Percentiles rank a stretch among this genome's conserved stretches.
Conservation (phyloP, 345 rosid species). For the Melaleuca quinquenervia region DNA sequence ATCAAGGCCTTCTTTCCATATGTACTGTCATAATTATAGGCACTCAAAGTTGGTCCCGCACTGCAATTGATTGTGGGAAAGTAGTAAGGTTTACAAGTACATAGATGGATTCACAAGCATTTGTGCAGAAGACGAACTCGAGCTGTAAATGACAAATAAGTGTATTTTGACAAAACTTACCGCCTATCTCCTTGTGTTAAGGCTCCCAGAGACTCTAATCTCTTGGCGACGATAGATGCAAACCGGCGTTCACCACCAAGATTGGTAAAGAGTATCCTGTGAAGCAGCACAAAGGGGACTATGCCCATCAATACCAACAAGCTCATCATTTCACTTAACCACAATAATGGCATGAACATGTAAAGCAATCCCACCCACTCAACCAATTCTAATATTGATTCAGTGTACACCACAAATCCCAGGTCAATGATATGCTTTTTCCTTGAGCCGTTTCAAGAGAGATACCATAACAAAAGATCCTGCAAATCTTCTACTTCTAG, state of each 20-base stretch:
- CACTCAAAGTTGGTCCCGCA: conserved; percentile 92
- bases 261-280: conserved; percentile 80
- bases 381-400: not conserved
- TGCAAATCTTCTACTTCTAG: not conserved
- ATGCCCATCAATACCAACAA: not conserved
- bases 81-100: not conserved
- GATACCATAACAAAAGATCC: not conserved
- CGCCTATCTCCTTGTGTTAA: conserved; percentile 98
- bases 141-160: not conserved
- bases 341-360: not conserved
- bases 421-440: not conserved
- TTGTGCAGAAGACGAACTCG: not conserved
- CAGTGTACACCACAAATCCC: not conserved
- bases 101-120: not conserved
- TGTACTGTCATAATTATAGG: conserved; percentile 91
- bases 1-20: conserved; percentile 83
- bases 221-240: conserved; percentile 98
- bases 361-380: not conserved
- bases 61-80: conserved; percentile 26
- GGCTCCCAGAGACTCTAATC: conserved; percentile 95
- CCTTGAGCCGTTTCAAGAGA: not conserved
- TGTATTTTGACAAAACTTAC: conserved; percentile 20
- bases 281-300: not conserved
- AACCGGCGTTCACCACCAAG: conserved; percentile 99
- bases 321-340: not conserved